These are phyloP conservation scores for Oryza brachyantha DNA, from an alignment of 176 grass and related monocot genomes.

Conservation along the genomic window DNA sequence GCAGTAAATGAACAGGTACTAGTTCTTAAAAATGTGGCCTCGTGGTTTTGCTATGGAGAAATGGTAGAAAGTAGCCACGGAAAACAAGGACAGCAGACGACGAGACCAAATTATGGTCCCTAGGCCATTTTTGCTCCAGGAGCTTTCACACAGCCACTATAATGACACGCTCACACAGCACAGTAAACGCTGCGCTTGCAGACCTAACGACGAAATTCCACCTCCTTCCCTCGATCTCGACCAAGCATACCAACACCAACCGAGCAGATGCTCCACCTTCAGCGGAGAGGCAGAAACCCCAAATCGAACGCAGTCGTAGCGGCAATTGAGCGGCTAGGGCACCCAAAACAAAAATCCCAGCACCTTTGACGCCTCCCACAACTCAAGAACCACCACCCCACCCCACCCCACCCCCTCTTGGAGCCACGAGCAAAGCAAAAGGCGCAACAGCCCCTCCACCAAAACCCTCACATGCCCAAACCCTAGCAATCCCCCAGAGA, in stretches of 20 bases:
- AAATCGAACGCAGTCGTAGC: not conserved
- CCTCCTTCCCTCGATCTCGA: too few relatives aligned
- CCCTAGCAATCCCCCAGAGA: slow-evolving; percentile 34
- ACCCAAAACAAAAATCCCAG: not conserved
- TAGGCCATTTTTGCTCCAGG: not conserved
- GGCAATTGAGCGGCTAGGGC: not conserved
- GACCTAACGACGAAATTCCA: not conserved
- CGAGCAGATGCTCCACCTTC: too few relatives aligned
- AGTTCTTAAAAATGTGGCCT: not conserved
- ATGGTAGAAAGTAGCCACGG: not conserved
- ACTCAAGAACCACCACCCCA: not conserved
- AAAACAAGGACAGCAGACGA: not conserved
- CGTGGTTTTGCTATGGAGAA: not conserved
- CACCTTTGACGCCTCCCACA: not conserved
- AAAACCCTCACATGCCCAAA: slow-evolving; percentile 21
- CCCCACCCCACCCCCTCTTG: not conserved
- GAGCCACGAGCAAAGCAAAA: not conserved
- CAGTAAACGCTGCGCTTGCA: not conserved
- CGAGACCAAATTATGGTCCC: not conserved
- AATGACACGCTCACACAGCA: not conserved
- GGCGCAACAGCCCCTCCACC: not conserved
- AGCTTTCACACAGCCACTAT: not conserved
- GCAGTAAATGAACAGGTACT: not conserved
- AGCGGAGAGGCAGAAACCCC: not conserved
- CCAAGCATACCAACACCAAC: not conserved